A percentile compares a stretch with the other conserved stretches of the same genome.
Evolutionary conservation across 768 basidiomycete species (phyloP).

Genomic region (Artomyces pyxidatus): DNA sequence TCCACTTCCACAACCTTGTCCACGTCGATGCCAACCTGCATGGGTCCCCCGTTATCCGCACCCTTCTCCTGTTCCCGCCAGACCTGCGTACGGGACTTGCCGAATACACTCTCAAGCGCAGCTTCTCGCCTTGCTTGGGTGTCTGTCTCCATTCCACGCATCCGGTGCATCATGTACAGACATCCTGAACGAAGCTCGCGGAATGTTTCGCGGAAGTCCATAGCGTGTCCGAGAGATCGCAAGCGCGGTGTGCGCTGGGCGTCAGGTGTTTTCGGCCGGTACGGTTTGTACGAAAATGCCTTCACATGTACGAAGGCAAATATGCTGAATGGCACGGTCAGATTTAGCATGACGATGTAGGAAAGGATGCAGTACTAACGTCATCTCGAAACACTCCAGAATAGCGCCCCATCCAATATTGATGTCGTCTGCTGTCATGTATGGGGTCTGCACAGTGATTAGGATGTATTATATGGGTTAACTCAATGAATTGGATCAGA

Average conservation of each 20-base stretch:
- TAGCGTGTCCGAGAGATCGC: constrained; percentile 50
- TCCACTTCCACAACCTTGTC: constrained; percentile 12
- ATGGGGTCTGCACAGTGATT: constrained; percentile 37
- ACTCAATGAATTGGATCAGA: constrained; percentile 2
- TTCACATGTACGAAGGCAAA: constrained; percentile 65
- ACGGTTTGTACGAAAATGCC: constrained; percentile 65
- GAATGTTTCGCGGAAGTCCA: constrained; percentile 65
- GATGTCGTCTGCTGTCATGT: constrained; percentile 69
- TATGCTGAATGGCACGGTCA: constrained; percentile 30
- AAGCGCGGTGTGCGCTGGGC: constrained; percentile 42
- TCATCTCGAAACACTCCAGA: constrained; percentile 70
- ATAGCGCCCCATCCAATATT: constrained; percentile 64
- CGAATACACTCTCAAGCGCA: constrained; percentile 27
- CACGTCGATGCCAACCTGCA: constrained; percentile 2
- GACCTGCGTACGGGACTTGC: constrained; percentile 20
- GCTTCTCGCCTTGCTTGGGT: constrained; percentile 34
- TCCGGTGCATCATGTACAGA: constrained; percentile 48
- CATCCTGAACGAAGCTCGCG: constrained; percentile 51
- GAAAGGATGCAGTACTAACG: constrained; percentile 32
- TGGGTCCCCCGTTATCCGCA: constrained; percentile 1
- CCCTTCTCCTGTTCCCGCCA: constrained; percentile 3
- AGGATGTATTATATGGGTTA: neutral
- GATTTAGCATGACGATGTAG: neutral
- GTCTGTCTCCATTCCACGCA: constrained; percentile 48
- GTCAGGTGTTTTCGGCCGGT: constrained; percentile 28